These are phyloP conservation scores for Sclerospora graminicola DNA, from an alignment of 352 stramenopile genomes.

Conservation along the genomic window DNA sequence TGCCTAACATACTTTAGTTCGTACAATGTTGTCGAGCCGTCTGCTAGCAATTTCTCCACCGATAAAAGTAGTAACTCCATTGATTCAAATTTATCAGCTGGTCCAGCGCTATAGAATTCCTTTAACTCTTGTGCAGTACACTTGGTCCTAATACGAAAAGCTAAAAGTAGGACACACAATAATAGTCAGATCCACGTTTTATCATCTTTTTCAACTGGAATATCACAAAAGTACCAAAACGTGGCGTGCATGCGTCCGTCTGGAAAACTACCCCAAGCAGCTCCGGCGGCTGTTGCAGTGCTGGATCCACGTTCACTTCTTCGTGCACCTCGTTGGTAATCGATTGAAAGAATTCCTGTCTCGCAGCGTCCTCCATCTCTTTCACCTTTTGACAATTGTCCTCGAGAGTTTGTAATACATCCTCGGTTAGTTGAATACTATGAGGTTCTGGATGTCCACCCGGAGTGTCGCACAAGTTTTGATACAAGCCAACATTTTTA, in stretches of 20 bases:
- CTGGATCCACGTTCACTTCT: constrained; percentile 52
- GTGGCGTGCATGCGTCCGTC: constrained; percentile 56
- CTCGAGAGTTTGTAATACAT: constrained; percentile 19
- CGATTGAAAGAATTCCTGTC: constrained; percentile 52
- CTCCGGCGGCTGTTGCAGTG: constrained; percentile 32
- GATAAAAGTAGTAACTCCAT: constrained; percentile 40
- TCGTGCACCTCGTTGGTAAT: constrained; percentile 69
- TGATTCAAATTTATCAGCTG: constrained; percentile 49
- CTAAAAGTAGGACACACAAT: constrained; percentile 13
- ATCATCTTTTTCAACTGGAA: no score
- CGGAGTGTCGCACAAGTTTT: constrained; percentile 62
- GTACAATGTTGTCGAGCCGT: constrained; percentile 19
- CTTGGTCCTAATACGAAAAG: constrained; percentile 44
- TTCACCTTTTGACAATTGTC: background rate
- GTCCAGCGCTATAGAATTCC: constrained; percentile 32
- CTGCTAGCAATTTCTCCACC: constrained; percentile 18
- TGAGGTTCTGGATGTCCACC: constrained; percentile 68
- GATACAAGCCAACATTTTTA: constrained; percentile 56
- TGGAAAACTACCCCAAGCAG: constrained; percentile 69
- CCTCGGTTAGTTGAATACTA: constrained; percentile 24
- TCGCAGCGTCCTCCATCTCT: constrained; percentile 20
- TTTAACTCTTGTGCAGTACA: constrained; percentile 24
- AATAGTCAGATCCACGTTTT: no score
- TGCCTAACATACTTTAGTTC: no score
- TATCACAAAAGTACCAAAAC: constrained; percentile 43